Evolutionary conservation across 148 eudicot species (phyloP), one percentile per base, ranked within the genome.

Genomic region (Silene conica): DNA sequence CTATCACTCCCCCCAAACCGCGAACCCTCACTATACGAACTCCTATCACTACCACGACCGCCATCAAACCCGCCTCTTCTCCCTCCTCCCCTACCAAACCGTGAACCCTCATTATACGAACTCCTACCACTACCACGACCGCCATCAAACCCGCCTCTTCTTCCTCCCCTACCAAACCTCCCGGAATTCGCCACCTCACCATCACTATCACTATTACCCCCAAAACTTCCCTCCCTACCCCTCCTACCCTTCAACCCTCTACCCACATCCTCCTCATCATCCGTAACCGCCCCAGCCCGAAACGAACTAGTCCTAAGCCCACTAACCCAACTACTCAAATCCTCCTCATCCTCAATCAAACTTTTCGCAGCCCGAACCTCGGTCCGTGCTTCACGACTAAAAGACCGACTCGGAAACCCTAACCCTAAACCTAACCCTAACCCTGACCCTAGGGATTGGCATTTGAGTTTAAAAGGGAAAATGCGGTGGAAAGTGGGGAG

Each of bases 331-430:
- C 87, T 82, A 73, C 87, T 90, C 52, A 92, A 70, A 45, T 87
- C 99, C 52, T 90, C 90, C 65, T 95, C 97, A 59, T 92, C 99
- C 63, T 90, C 99, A 78, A 87, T 76, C 74, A 95, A 72, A 63
- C 93, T 95, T 85, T 85, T 90, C 0, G 88, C 54, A 15, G 80
- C 81, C 76, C 83, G 63, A 15, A 45, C 13, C 34, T 59, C 77
- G 56, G 80, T 43, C 15, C 78, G 62, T 55, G 73, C 31, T 26
- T 1, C 28, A 26, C 28, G 1, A 28, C 82, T 65, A 7, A 68
- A 62, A 3, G 89, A 56, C 20, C 84, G 87, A 64, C 80, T 66
- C 13, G 86, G 74, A 71, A 26, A 26, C 28, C 28, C 28, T 26
- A 82, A 79, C 76, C 81, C 84, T 26, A 82, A 79, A 74, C 81